Evolutionary conservation across 164 flowering plant genomes (phyloP).

Genomic region (Berberis thunbergii): DNA sequence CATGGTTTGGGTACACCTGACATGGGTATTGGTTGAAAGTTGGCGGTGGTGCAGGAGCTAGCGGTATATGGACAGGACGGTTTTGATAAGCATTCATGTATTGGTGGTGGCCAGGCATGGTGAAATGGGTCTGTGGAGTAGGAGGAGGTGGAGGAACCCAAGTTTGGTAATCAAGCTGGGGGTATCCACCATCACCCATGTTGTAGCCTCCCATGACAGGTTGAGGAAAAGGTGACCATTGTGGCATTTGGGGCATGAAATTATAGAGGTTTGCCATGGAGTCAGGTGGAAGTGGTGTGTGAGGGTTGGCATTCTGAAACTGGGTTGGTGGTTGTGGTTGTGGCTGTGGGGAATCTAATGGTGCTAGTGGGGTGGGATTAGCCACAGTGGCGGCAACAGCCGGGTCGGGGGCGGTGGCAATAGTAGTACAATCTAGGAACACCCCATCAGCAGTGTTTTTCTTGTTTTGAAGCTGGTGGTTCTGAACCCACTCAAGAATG

Average conservation of each 20-base stretch:
- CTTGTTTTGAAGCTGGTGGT: slow-evolving; percentile 62
- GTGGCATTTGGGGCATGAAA: no score
- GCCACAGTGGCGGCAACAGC: no score
- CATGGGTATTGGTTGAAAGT: slow-evolving; percentile 26
- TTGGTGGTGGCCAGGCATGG: slow-evolving; percentile 14
- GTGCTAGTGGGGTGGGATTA: no score
- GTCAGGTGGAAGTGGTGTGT: no score
- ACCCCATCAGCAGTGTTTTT: no score
- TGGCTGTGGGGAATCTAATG: slow-evolving; percentile 4
- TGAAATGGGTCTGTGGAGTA: no score
- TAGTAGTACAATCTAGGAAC: no score
- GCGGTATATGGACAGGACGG: slow-evolving; percentile 10
- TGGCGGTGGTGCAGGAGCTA: background rate
- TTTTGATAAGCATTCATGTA: slow-evolving; percentile 15
- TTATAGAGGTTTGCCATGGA: no score
- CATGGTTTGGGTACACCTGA: slow-evolving; percentile 24
- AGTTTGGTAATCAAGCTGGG: slow-evolving; percentile 18
- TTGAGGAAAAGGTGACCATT: no score
- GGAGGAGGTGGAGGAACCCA: slow-evolving; percentile 25
- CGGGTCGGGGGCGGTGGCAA: no score
- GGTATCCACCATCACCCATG: no score
- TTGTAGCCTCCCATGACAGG: no score
- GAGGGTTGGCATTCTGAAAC: slow-evolving; percentile 8
- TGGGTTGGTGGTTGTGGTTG: background rate
- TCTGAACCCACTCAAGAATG: slow-evolving; percentile 87